These are phyloP conservation scores for Albizia julibrissin DNA, from an alignment of 306 rosid genomes.

Conservation along the genomic window DNA sequence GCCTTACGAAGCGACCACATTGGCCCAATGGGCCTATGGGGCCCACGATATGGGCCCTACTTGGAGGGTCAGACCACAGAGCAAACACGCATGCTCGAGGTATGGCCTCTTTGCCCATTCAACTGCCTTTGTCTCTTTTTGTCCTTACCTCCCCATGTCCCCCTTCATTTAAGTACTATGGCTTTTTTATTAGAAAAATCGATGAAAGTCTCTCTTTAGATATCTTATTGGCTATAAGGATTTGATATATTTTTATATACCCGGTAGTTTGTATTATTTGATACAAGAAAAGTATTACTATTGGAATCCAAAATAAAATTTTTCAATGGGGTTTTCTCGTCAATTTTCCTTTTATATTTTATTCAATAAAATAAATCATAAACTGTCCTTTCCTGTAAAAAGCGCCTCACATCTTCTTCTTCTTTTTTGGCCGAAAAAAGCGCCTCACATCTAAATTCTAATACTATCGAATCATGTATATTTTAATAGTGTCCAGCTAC, in stretches of 20 bases:
- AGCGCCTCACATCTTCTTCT: background rate
- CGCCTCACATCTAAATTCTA: background rate
- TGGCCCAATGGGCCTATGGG: background rate
- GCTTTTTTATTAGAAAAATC: too few relatives aligned
- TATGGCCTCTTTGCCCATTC: conserved; percentile 37
- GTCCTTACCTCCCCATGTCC: conserved; percentile 19
- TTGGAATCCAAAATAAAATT: too few relatives aligned
- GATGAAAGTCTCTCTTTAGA: too few relatives aligned
- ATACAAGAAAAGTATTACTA: too few relatives aligned
- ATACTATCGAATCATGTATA: background rate
- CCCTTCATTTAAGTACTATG: background rate
- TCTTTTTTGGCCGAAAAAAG: too few relatives aligned
- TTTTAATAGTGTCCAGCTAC: background rate
- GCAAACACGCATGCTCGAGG: conserved; percentile 39
- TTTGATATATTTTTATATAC: too few relatives aligned
- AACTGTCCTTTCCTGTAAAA: background rate
- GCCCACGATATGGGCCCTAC: background rate
- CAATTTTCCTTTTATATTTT: too few relatives aligned
- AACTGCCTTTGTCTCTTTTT: conserved; percentile 52
- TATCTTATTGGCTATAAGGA: too few relatives aligned
- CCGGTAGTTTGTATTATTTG: too few relatives aligned
- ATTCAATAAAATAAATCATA: background rate
- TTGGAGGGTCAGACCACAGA: background rate
- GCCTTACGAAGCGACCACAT: background rate
- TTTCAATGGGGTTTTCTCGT: too few relatives aligned